Evolutionary conservation across 169 alveolate species (phyloP).

Genomic region (Theileria parva): DNA sequence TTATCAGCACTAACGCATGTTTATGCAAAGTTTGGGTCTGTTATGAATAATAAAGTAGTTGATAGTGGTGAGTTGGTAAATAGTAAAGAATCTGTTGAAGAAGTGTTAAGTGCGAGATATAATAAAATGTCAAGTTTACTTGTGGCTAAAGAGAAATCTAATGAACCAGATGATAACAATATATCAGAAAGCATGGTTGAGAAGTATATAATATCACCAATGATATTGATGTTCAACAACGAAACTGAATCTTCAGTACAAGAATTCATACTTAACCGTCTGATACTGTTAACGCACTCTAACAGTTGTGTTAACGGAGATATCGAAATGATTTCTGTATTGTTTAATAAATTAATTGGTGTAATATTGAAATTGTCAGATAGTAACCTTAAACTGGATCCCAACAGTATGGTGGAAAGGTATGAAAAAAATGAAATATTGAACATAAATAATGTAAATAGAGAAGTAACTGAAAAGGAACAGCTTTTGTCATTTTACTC

Average conservation of each 20-base stretch:
- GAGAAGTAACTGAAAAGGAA: slow-evolving; percentile 6
- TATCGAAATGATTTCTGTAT: not conserved
- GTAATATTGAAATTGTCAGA: not conserved
- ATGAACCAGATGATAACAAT: not conserved
- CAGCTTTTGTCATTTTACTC: not conserved
- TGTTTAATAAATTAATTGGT: not conserved
- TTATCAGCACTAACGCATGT: slow-evolving; percentile 23
- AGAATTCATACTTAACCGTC: not conserved
- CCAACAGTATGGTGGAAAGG: not conserved
- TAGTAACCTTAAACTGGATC: not conserved
- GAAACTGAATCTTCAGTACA: slow-evolving; percentile 8
- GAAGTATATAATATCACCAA: slow-evolving; percentile 13
- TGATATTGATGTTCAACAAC: slow-evolving; percentile 9
- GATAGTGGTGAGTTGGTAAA: slow-evolving; percentile 2
- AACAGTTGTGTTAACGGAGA: not conserved
- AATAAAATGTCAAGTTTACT: not conserved
- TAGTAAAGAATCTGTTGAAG: not conserved
- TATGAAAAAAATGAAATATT: slow-evolving; percentile 11
- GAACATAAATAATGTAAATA: not conserved
- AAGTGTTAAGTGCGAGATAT: not conserved
- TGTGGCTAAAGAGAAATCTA: not conserved
- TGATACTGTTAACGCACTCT: not conserved
- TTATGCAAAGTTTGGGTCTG: not conserved
- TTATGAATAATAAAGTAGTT: not conserved
- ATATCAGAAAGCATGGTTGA: slow-evolving; percentile 4